phyloP scores from a whole-genome alignment of 1,284 basidiomycete species.

The Paramarasmius palmivorus region DNA sequence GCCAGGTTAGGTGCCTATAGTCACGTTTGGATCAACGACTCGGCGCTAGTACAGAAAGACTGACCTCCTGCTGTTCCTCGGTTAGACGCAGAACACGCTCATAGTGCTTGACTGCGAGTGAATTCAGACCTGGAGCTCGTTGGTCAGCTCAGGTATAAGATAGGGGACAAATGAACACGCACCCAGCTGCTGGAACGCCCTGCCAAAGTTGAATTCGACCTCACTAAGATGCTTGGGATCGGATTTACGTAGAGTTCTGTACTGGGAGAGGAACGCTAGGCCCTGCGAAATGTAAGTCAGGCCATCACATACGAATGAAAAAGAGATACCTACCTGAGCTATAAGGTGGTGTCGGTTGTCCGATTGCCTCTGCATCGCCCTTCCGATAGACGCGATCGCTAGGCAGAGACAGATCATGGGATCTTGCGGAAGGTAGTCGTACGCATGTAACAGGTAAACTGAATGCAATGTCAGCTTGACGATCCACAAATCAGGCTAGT shows the following conservation, averaged over 20 bases:
- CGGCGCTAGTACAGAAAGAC: background rate
- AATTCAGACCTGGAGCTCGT: conserved; percentile 63
- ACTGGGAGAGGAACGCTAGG: conserved; percentile 79
- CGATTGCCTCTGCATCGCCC: conserved; percentile 90
- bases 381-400: conserved; percentile 82
- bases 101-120: conserved; percentile 84
- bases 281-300: conserved; percentile 45
- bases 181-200: conserved; percentile 92
- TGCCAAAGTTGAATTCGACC: conserved; percentile 90
- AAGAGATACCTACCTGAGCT: conserved; percentile 54
- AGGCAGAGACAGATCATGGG: conserved; percentile 84
- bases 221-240: conserved; percentile 58
- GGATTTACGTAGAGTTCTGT: conserved; percentile 57
- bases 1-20: conserved; percentile 33
- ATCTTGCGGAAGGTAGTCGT: conserved; percentile 82
- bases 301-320: background rate
- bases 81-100: conserved; percentile 69
- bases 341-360: conserved; percentile 93
- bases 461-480: background rate
- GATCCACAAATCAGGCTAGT: background rate
- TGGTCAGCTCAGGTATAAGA: conserved; percentile 1
- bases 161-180: conserved; percentile 18
- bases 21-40: background rate
- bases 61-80: conserved; percentile 29
- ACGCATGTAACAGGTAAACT: conserved; percentile 91